A percentile compares a stretch with the other conserved stretches of the same genome.
These are phyloP conservation scores for Podospora pseudocomata DNA, from an alignment of 495 filamentous ascomycete genomes.

Conservation along the genomic window DNA sequence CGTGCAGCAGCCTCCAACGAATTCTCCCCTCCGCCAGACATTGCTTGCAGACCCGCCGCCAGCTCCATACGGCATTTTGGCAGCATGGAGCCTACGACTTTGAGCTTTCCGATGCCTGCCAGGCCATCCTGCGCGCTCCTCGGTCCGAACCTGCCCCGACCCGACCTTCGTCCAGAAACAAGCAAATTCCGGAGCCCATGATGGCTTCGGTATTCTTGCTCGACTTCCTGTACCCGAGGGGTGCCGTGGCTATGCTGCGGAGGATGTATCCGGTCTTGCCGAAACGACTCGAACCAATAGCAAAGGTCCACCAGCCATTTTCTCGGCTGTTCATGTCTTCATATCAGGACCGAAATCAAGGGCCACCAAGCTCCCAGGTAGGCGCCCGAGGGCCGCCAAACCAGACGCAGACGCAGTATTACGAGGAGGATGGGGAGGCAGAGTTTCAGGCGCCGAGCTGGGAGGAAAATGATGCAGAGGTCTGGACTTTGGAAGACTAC, in stretches of 20 bases:
- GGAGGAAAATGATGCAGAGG: not conserved
- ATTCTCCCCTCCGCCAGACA: conserved; percentile 56
- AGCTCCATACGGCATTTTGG: conserved; percentile 65
- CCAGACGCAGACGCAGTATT: not conserved
- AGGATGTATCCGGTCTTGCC: conserved; percentile 26
- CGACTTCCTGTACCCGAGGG: conserved; percentile 62
- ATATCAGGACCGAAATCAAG: not conserved
- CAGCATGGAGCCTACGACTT: conserved; percentile 57
- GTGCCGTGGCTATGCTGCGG: conserved; percentile 48
- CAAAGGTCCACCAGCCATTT: conserved; percentile 5
- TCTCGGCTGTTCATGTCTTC: conserved; percentile 24
- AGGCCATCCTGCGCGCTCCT: conserved; percentile 34
- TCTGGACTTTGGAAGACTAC: not conserved
- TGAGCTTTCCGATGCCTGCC: conserved; percentile 52
- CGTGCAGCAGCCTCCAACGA: conserved; percentile 62
- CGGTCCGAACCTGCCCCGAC: conserved; percentile 9
- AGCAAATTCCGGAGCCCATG: conserved; percentile 26
- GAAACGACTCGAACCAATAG: conserved; percentile 13
- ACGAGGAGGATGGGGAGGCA: conserved; percentile 7
- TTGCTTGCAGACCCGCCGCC: conserved; percentile 54
- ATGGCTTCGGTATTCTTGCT: conserved; percentile 47
- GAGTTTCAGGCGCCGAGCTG: not conserved
- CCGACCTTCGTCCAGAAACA: conserved; percentile 17
- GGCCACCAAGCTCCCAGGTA: not conserved
- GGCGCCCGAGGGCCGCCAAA: not conserved